Base-by-base conservation (phyloP, 371 early-diverging fungal species). In the Mucor velutinosus region DNA sequence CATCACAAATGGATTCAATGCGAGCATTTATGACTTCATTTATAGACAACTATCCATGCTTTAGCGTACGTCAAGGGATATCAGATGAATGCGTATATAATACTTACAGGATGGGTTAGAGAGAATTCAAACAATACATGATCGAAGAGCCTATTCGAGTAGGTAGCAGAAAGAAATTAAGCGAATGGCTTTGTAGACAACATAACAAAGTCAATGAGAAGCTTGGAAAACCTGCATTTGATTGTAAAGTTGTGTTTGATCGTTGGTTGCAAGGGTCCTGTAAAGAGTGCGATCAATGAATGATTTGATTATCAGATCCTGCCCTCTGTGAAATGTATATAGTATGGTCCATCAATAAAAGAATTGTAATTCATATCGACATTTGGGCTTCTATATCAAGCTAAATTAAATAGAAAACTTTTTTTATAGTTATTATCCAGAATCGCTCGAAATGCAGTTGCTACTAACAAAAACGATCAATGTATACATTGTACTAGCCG, bases 121-220 rank as follows among this genome's bases (percentile, higher is more conserved):
- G 85, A 37, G 95, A 95, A 66, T 74, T 97, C 66, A 89, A 85
- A 35, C 72, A 78, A 41, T 86, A 83, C 37, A 85, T 95, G 72
- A 70, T 73, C 32, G 72, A 74, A 29, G 76, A 90, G 65, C 97
- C 97, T n/a, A 97, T 99, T 12, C 73, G 84, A 19, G 93, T 96
- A 2, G 85, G 81, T 10, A 84, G 85, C 21, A 87, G 93, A 21
- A 67, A 73, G 60, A 89, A 82, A 33, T 86, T 98, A 57, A 80
- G 84, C 45, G 78, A 79, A 69, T 99, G 97, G 97, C 73, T 97
- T 56, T 99, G 99, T 78, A 81, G 88, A 59, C 87, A 92, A 60
- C 99, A 99, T 81, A 99, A 99, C 83, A 88, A 94, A 72, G 98
- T 98, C 37, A 99, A 99, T 73, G 89, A 86, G 70, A 80, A 92